Evolutionary conservation across 2,329 filamentous ascomycete species (phyloP).

Genomic region (Clonostachys byssicola): DNA sequence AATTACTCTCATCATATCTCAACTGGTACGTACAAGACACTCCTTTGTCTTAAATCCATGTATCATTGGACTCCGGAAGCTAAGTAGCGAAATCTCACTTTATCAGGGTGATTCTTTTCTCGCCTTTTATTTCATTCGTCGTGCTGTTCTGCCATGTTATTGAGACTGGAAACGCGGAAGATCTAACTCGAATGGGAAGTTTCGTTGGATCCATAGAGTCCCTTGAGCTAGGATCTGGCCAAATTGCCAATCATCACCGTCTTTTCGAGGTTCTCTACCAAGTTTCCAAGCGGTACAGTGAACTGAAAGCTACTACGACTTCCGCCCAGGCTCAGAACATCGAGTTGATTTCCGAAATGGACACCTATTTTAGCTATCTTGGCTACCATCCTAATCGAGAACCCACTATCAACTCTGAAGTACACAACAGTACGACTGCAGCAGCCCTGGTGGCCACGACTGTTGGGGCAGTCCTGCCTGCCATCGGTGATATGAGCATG

Average conservation of each 20-base stretch:
- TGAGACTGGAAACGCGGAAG: slow-evolving; percentile 24
- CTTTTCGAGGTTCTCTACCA: slow-evolving; percentile 1
- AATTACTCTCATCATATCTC: background rate
- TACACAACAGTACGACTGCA: too few relatives aligned
- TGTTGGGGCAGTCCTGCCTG: too few relatives aligned
- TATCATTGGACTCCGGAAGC: too few relatives aligned
- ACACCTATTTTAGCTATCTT: background rate
- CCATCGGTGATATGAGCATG: background rate
- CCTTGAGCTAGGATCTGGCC: too few relatives aligned
- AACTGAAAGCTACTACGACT: slow-evolving; percentile 3
- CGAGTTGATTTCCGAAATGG: background rate
- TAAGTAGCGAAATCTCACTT: background rate
- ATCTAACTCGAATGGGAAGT: background rate
- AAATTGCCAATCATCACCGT: background rate
- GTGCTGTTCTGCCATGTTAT: slow-evolving; percentile 16
- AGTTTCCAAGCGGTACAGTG: background rate
- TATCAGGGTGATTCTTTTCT: background rate
- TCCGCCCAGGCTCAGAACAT: slow-evolving; percentile 11
- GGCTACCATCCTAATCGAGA: background rate
- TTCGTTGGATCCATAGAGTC: background rate
- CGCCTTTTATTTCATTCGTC: slow-evolving; percentile 15
- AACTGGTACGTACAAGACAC: background rate
- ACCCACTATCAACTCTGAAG: too few relatives aligned
- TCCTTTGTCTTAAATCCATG: too few relatives aligned
- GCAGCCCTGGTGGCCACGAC: too few relatives aligned